Conservation (phyloP, 1,284 basidiomycete genomes). For the Ganoderma resinaceum region DNA sequence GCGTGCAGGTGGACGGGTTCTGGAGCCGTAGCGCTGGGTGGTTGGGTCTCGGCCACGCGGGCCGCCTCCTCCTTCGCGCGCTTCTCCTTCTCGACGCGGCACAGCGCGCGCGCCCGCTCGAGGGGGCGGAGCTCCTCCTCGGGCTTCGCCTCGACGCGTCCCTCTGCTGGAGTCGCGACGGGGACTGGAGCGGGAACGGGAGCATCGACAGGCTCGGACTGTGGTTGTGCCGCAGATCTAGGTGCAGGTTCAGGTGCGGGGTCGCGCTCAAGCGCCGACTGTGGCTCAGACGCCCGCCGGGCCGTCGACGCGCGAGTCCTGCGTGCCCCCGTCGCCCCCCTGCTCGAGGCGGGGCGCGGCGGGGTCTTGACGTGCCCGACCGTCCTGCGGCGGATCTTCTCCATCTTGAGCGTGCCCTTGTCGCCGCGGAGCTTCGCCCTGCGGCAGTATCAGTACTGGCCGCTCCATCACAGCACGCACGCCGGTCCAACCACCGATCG, state of each 20-base stretch:
- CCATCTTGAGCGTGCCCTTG: background rate
- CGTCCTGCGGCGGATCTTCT: constrained; percentile 4
- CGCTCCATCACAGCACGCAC: too few species aligned
- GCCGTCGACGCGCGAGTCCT: background rate
- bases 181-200: background rate
- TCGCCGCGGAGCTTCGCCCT: background rate
- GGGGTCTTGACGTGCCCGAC: background rate
- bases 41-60: background rate
- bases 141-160: background rate
- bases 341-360: background rate
- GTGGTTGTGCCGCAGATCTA: background rate
- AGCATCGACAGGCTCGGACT: background rate
- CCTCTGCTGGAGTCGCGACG: background rate
- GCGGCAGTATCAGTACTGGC: too few species aligned
- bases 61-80: background rate
- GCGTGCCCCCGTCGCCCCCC: background rate
- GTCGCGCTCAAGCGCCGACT: background rate
- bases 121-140: background rate
- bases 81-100: background rate
- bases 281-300: background rate
- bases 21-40: background rate
- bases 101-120: background rate
- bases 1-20: too few species aligned
- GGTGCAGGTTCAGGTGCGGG: too few species aligned
- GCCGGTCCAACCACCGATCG: background rate